Evolutionary conservation across 2,329 filamentous ascomycete genomes (phyloP).

Genomic region (Ilyonectria robusta): DNA sequence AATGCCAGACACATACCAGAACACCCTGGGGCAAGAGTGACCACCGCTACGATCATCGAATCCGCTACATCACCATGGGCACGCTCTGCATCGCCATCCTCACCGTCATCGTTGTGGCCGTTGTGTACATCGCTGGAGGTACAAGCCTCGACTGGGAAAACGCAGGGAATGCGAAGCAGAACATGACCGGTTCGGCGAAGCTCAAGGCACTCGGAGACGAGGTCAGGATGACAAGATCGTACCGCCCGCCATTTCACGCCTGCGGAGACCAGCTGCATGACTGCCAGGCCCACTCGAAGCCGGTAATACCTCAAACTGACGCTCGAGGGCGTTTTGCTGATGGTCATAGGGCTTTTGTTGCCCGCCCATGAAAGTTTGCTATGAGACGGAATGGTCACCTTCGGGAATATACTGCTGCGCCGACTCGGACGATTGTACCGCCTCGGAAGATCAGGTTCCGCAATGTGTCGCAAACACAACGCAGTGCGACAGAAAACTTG

Average conservation of each 20-base stretch:
- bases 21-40: constrained; percentile 45
- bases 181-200: not conserved
- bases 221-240: not conserved
- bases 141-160: constrained; percentile 22
- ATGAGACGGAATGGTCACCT: constrained; percentile 25
- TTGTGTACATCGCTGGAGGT: constrained; percentile 37
- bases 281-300: constrained; percentile 32
- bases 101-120: constrained; percentile 38
- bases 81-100: constrained; percentile 42
- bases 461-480: constrained; percentile 32
- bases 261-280: constrained; percentile 27
- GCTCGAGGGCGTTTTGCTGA: constrained; percentile 10
- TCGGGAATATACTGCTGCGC: constrained; percentile 35
- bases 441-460: constrained; percentile 20
- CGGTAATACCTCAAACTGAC: constrained; percentile 19
- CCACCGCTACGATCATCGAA: constrained; percentile 45
- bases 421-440: constrained; percentile 28
- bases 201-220: not conserved
- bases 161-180: not conserved
- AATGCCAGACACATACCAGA: constrained; percentile 50
- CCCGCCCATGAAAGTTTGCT: constrained; percentile 26
- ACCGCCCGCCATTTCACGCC: constrained; percentile 18
- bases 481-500: constrained; percentile 26
- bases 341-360: constrained; percentile 30
- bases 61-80: constrained; percentile 47